Evolutionary conservation across 164 flowering plant genomes (phyloP).

Genomic region (Chloranthus sessilifolius): DNA sequence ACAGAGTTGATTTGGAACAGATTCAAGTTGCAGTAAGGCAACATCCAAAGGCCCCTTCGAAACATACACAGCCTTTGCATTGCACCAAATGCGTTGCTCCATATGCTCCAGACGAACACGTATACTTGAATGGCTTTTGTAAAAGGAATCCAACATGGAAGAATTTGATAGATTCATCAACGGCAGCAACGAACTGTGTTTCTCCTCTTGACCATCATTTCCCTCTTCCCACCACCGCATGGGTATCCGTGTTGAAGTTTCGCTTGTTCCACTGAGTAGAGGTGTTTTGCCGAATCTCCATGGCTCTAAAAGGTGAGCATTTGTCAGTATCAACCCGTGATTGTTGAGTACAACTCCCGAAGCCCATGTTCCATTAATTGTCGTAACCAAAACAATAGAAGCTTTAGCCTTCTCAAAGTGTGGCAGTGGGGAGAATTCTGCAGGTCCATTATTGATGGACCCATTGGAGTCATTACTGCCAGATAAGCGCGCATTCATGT

Average conservation of each 20-base stretch:
- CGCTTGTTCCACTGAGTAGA: conserved; percentile 26
- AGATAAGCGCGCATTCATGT: conserved; percentile 14
- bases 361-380: conserved; percentile 86
- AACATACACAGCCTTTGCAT: conserved; percentile 64
- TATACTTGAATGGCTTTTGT: conserved; percentile 34
- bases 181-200: conserved; percentile 12
- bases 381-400: conserved; percentile 72
- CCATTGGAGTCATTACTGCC: conserved; percentile 7
- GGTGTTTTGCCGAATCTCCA: conserved; percentile 81
- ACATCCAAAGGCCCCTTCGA: conserved; percentile 83
- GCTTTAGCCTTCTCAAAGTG: conserved; percentile 57
- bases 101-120: conserved; percentile 68
- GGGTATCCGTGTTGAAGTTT: conserved; percentile 14
- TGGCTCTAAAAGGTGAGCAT: conserved; percentile 96
- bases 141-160: conserved; percentile 13
- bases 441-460: conserved; percentile 7
- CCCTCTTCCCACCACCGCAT: conserved; percentile 11
- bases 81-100: conserved; percentile 71
- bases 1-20: conserved; percentile 49
- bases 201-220: conserved; percentile 12
- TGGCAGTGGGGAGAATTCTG: conserved; percentile 17
- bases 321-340: conserved; percentile 85
- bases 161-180: conserved; percentile 12
- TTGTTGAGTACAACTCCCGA: conserved; percentile 84
- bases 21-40: conserved; percentile 75